Percentiles rank a stretch among this genome's conserved stretches.
These are phyloP conservation scores for Kregervanrija pseudodelftensis DNA, from an alignment of 805 yeast genomes.

Conservation along the genomic window DNA sequence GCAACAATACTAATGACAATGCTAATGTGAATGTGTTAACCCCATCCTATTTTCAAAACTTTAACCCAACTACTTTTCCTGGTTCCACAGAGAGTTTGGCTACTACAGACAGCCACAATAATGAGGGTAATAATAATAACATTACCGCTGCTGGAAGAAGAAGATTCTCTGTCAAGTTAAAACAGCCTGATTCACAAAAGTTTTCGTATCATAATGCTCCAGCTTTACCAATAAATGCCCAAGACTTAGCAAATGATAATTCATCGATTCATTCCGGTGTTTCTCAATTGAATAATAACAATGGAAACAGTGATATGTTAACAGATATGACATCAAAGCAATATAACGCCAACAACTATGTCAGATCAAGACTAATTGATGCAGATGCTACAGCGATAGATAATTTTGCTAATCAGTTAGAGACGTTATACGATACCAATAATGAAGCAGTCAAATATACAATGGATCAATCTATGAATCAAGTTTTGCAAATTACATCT, in stretches of 20 bases:
- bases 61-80: background rate
- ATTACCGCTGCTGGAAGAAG: constrained; percentile 28
- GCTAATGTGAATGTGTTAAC: constrained; percentile 2
- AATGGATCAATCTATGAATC: constrained; percentile 56
- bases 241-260: constrained; percentile 3
- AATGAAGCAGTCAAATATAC: constrained; percentile 51
- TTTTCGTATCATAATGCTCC: constrained; percentile 15
- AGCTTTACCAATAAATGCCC: constrained; percentile 22
- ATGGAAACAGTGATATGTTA: constrained; percentile 14
- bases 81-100: too few relatives aligned
- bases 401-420: constrained; percentile 38
- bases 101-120: too few relatives aligned
- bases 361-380: constrained; percentile 44
- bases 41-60: constrained; percentile 2
- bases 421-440: constrained; percentile 26
- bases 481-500: constrained; percentile 50
- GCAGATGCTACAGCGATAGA: constrained; percentile 71
- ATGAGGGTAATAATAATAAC: too few relatives aligned
- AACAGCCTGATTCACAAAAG: constrained; percentile 9
- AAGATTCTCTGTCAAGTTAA: constrained; percentile 35
- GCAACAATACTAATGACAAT: background rate
- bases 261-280: constrained; percentile 2
- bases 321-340: constrained; percentile 31
- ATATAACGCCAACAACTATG: constrained; percentile 43
- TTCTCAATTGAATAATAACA: constrained; percentile 5